Conservation (phyloP, 768 basidiomycete genomes). For the Panellus pusillus region DNA sequence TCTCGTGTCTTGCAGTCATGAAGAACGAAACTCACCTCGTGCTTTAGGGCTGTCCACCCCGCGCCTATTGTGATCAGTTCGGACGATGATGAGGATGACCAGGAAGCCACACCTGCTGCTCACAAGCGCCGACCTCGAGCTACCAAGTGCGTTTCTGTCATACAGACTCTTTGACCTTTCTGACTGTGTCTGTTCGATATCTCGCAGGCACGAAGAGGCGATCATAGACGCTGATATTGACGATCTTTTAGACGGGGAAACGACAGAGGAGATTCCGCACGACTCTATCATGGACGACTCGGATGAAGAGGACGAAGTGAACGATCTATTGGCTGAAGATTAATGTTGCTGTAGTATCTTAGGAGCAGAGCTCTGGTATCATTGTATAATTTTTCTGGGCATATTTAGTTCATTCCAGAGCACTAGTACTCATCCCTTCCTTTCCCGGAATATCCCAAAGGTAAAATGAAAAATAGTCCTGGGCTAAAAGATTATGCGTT, state of each 20-base stretch:
- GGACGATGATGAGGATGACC: conserved; percentile 36
- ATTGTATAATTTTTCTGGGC: background rate
- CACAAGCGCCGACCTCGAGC: conserved; percentile 15
- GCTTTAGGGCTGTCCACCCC: conserved; percentile 41
- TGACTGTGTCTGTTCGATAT: conserved; percentile 7
- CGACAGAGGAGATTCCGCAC: conserved; percentile 25
- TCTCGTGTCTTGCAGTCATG: conserved; percentile 5
- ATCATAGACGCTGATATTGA: conserved; percentile 42
- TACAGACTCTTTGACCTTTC: too few relatives aligned
- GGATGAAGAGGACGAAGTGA: conserved; percentile 56
- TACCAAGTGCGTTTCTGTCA: too few relatives aligned
- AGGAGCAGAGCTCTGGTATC: too few relatives aligned
- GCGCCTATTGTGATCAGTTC: conserved; percentile 37
- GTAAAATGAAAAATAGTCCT: too few relatives aligned
- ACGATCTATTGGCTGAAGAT: conserved; percentile 42
- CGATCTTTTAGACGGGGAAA: conserved; percentile 34
- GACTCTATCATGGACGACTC: conserved; percentile 59
- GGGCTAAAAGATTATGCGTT: too few relatives aligned
- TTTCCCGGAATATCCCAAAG: background rate
- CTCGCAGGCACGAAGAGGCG: conserved; percentile 37
- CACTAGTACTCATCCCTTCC: too few relatives aligned
- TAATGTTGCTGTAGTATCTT: background rate
- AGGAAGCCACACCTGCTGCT: conserved; percentile 16
- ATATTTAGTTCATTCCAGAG: too few relatives aligned
- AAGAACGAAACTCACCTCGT: background rate